Evolutionary conservation across 768 basidiomycete genomes (phyloP).

Genomic region (Heimioporus sp.): DNA sequence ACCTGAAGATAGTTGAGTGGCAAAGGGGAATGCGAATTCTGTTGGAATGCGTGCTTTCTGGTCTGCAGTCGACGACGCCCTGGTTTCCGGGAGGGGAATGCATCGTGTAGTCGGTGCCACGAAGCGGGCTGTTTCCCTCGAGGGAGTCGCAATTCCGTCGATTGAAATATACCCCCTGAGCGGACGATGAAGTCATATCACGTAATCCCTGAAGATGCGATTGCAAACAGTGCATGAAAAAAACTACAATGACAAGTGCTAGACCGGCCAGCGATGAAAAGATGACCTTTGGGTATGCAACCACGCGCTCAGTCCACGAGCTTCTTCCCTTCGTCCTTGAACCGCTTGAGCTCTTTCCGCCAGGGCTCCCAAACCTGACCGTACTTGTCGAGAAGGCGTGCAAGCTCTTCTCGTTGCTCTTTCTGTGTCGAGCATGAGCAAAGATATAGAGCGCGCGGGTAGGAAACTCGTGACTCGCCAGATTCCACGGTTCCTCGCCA

Average conservation of each 20-base stretch:
- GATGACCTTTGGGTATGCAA: background rate
- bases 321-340: slow-evolving; percentile 70
- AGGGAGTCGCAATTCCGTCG: slow-evolving; percentile 3
- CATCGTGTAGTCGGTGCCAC: background rate
- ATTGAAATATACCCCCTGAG: too few species aligned
- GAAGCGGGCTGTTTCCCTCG: slow-evolving; percentile 16
- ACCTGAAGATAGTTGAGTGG: slow-evolving; percentile 2
- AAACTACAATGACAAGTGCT: too few species aligned
- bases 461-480: slow-evolving; percentile 50
- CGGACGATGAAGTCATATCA: slow-evolving; percentile 16
- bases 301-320: slow-evolving; percentile 31
- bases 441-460: background rate
- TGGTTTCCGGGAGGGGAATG: too few species aligned
- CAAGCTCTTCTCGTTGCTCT: slow-evolving; percentile 83
- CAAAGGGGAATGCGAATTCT: too few species aligned
- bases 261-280: background rate
- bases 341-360: slow-evolving; percentile 73
- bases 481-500: slow-evolving; percentile 80
- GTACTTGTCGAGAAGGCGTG: slow-evolving; percentile 75
- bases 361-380: slow-evolving; percentile 86
- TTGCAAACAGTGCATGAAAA: too few species aligned
- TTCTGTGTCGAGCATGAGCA: slow-evolving; percentile 41
- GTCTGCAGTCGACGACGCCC: slow-evolving; percentile 3
- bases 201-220: background rate
- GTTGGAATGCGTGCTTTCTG: slow-evolving; percentile 7